These are phyloP conservation scores for Apiotrichum montevideense DNA, from an alignment of 1,284 basidiomycete genomes.

Conservation along the genomic window DNA sequence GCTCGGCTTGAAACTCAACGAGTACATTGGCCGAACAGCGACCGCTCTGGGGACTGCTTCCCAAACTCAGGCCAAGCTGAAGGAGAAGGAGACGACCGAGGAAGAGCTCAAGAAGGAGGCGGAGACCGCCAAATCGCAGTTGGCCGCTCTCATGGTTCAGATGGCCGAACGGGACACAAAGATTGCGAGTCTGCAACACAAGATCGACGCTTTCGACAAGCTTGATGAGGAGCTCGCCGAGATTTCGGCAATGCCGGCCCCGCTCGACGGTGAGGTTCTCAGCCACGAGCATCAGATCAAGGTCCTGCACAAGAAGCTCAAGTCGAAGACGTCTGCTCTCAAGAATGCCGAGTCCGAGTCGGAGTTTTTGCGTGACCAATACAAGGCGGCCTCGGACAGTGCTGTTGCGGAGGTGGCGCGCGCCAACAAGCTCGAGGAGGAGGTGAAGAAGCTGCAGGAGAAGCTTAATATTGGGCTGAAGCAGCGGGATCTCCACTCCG, in stretches of 20 bases:
- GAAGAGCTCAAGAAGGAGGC: not conserved
- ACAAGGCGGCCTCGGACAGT: conserved; percentile 23
- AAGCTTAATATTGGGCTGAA: conserved; percentile 36
- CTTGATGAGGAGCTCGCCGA: not conserved
- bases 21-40: not conserved
- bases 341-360: conserved; percentile 11
- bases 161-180: not conserved
- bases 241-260: not conserved
- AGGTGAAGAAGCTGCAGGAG: conserved; percentile 20
- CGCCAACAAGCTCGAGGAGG: conserved; percentile 14
- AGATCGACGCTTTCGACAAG: not conserved
- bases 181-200: not conserved
- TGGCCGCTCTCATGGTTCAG: not conserved
- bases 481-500: conserved; percentile 28
- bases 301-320: conserved; percentile 7
- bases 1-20: not conserved
- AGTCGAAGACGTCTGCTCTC: conserved; percentile 2
- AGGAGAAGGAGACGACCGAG: not conserved
- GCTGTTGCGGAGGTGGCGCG: conserved; percentile 26
- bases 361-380: conserved; percentile 28
- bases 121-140: not conserved
- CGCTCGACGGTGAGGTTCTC: conserved; percentile 1
- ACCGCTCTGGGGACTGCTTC: not conserved
- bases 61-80: not conserved
- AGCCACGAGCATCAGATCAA: conserved; percentile 1